phyloP scores from a whole-genome alignment of 75 land plant species.

The Pinus taeda region DNA sequence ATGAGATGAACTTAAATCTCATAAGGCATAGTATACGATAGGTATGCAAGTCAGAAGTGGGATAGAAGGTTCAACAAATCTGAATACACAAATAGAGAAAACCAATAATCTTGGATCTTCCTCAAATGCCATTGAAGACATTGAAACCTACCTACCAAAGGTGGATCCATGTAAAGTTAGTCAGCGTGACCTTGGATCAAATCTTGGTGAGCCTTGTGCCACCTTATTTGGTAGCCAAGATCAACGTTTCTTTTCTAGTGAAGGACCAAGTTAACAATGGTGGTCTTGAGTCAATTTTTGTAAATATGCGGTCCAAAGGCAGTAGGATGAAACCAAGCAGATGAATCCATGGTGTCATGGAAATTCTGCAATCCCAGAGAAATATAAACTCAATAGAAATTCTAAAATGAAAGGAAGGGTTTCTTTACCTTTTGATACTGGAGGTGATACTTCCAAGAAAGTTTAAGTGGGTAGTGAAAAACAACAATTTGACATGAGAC shows the following conservation, averaged over 20 bases:
- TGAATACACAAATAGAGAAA: not conserved
- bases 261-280: not conserved
- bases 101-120: not conserved
- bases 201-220: not conserved
- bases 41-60: not conserved
- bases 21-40: not conserved
- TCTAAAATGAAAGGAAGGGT: not conserved
- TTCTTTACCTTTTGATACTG: not conserved
- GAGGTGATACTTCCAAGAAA: conserved; percentile 2
- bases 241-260: not conserved
- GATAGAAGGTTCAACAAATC: not conserved
- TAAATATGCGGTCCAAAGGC: not conserved
- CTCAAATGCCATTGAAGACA: not conserved
- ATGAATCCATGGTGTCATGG: not conserved
- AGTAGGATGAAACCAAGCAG: not conserved
- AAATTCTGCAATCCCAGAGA: not conserved
- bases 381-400: not conserved
- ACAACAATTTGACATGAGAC: not conserved
- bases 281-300: not conserved
- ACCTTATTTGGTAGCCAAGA: not conserved
- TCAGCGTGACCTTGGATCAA: not conserved
- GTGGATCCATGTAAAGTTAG: not conserved
- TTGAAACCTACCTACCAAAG: not conserved
- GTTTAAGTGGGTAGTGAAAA: not conserved
- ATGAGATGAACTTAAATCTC: too few species aligned